Evolutionary conservation across 2,329 filamentous ascomycete genomes (phyloP).

Genomic region (Microsporum ferrugineum): DNA sequence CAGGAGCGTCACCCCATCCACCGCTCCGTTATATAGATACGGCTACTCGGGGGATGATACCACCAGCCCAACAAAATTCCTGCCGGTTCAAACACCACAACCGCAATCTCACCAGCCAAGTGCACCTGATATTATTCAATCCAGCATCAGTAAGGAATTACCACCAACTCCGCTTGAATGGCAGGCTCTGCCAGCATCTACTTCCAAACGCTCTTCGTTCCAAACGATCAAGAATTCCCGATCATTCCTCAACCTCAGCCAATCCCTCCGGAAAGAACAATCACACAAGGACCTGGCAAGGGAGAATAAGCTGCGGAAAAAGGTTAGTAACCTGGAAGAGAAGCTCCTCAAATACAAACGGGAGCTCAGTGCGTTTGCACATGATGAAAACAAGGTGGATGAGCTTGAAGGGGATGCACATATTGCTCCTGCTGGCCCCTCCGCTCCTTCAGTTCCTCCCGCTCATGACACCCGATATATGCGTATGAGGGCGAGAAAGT

Average conservation of each 20-base stretch:
- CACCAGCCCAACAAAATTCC: slow-evolving; percentile 4
- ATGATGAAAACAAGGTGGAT: slow-evolving; percentile 14
- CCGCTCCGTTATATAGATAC: not conserved
- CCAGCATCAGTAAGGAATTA: not conserved
- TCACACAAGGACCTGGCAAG: slow-evolving; percentile 48
- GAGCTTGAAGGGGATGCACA: slow-evolving; percentile 18
- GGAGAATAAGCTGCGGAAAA: slow-evolving; percentile 47
- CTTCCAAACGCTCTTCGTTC: slow-evolving; percentile 1
- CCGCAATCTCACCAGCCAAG: not conserved
- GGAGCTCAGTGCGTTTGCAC: slow-evolving; percentile 32
- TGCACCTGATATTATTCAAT: not conserved
- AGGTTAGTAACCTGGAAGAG: slow-evolving; percentile 49
- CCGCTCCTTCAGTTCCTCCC: slow-evolving; percentile 11
- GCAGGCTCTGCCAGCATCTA: not conserved
- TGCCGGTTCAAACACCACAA: slow-evolving; percentile 4
- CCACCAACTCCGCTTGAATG: not conserved
- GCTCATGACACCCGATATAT: slow-evolving; percentile 16
- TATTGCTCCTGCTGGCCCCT: slow-evolving; percentile 5
- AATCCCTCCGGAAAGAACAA: slow-evolving; percentile 35
- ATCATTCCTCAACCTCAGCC: not conserved
- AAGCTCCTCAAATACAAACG: slow-evolving; percentile 46
- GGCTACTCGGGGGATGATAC: not conserved
- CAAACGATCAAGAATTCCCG: not conserved
- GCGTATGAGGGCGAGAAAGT: slow-evolving; percentile 22
- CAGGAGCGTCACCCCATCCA: not conserved